phyloP scores from a whole-genome alignment of 1,284 basidiomycete genomes.

The Austroboletus niveus region DNA sequence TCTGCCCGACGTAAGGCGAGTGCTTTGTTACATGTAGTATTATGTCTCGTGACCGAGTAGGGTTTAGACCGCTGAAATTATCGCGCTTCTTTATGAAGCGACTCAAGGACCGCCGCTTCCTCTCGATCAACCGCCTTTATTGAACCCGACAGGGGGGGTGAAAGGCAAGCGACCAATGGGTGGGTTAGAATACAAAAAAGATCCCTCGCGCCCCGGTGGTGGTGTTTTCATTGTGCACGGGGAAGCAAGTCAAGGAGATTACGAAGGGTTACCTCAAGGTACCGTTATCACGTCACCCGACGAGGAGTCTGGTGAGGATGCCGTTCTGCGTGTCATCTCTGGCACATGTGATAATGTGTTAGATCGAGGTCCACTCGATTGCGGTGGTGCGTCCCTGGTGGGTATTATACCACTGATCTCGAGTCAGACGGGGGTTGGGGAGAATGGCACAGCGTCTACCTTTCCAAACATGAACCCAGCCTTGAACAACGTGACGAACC shows the following conservation, averaged over 20 bases:
- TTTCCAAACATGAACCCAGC: slow-evolving; percentile 65
- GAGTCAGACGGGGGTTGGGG: slow-evolving; percentile 28
- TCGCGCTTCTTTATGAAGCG: slow-evolving; percentile 87
- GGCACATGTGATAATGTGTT: slow-evolving; percentile 23
- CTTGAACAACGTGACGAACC: slow-evolving; percentile 43
- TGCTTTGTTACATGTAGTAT: slow-evolving; percentile 25
- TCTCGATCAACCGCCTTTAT: slow-evolving; percentile 52
- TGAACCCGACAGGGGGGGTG: slow-evolving; percentile 76
- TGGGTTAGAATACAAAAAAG: slow-evolving; percentile 69
- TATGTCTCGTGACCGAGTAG: slow-evolving; percentile 18
- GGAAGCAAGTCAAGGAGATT: slow-evolving; percentile 42
- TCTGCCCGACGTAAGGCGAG: slow-evolving; percentile 82
- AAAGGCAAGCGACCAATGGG: slow-evolving; percentile 53
- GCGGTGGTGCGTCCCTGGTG: slow-evolving; percentile 41
- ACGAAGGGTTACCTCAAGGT: slow-evolving; percentile 61
- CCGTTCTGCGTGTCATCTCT: background rate
- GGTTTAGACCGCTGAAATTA: slow-evolving; percentile 85
- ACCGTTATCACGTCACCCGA: slow-evolving; percentile 56
- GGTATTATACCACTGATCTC: slow-evolving; percentile 50
- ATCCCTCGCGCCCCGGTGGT: slow-evolving; percentile 74
- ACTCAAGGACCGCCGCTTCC: slow-evolving; percentile 69
- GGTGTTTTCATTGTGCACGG: slow-evolving; percentile 80
- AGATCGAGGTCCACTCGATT: slow-evolving; percentile 22
- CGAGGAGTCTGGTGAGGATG: slow-evolving; percentile 47
- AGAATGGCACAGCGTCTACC: background rate